Evolutionary conservation across 257 asterid species (phyloP), one percentile per base, ranked within the genome.

Genomic region (Nicotiana benthamiana): DNA sequence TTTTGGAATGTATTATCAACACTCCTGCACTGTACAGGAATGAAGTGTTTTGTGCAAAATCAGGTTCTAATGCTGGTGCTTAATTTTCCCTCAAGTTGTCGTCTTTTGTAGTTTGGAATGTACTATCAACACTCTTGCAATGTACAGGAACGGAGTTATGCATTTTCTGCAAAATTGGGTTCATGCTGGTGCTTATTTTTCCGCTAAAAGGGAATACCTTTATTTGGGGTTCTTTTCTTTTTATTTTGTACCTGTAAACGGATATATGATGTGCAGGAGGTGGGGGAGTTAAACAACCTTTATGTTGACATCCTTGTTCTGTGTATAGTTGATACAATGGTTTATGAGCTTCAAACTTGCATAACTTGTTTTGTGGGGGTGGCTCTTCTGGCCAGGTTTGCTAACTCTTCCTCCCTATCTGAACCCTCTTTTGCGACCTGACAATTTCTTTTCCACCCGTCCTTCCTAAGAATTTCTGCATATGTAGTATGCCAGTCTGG

Each of bases 51-150:
- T 51, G 17, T 51, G 56, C 34, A 64, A 26, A 26, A 24, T 64
- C 36, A 9, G 30, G 9, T 30, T 28, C 36, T 28, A 24, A 26
- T 9, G 48, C 48, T 40, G 48, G 12, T 40, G 48, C 12, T 40
- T 40, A 40, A 40, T 40, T 40, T 51, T 74, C 5, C 77, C 43
- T 48, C 61, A 74, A 24, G 51, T 26, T 48, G 43, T 27, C 12
- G 59, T 60, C 74, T 32, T n/a, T n/a, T 30, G 75, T 74, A 74
- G 51, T 32, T 74, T 74, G 60, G 79, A 74, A 48, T 74, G 79
- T 48, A 74, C 61, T 74, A 16, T 74, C 43, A 48, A 7, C 78
- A 24, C 40, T 72, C 78, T 59, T 72, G 78, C 60, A 13, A 34
- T 46, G 61, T 72, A 34, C 61, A 18, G n/a, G 75, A 10, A 74